phyloP scores from a whole-genome alignment of 2,329 filamentous ascomycete genomes.

The Nothomitra cinnamomea region DNA sequence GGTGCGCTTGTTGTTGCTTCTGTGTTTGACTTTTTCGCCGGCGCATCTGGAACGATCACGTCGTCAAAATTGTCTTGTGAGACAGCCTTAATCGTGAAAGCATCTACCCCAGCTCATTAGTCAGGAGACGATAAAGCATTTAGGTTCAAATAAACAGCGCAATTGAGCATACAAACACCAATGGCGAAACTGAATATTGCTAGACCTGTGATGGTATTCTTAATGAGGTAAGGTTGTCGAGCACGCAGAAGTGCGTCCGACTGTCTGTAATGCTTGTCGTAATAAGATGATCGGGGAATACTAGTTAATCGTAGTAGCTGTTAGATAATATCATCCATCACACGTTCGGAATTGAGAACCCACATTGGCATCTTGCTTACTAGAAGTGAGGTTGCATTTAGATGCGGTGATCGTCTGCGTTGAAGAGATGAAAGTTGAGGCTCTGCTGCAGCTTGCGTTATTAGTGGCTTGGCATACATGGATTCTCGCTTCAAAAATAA shows the following conservation, averaged over 20 bases:
- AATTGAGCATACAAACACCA: constrained; percentile 62
- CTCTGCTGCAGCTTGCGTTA: not conserved
- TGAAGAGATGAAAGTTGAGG: not conserved
- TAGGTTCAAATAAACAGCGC: not conserved
- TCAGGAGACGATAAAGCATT: not conserved
- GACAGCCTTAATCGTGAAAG: constrained; percentile 63
- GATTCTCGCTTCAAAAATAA: too few relatives aligned
- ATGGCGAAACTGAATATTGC: constrained; percentile 59
- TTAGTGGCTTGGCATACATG: not conserved
- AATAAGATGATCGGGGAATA: constrained; percentile 64
- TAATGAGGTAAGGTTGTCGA: constrained; percentile 77
- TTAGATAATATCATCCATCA: not conserved
- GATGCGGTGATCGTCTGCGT: not conserved
- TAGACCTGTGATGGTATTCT: constrained; percentile 71
- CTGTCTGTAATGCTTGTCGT: constrained; percentile 73
- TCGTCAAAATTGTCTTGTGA: constrained; percentile 96
- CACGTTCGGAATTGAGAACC: not conserved
- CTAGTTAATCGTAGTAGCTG: constrained; percentile 18
- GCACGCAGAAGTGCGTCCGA: constrained; percentile 81
- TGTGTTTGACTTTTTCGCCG: constrained; percentile 17
- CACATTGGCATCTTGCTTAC: constrained; percentile 3
- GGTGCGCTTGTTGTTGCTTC: not conserved
- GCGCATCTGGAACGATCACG: constrained; percentile 69
- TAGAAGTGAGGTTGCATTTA: not conserved
- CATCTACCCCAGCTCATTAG: constrained; percentile 29